Percentiles rank a stretch among this genome's conserved stretches.
Evolutionary conservation across 345 rosid species (phyloP).

Genomic region (Salix brachista): DNA sequence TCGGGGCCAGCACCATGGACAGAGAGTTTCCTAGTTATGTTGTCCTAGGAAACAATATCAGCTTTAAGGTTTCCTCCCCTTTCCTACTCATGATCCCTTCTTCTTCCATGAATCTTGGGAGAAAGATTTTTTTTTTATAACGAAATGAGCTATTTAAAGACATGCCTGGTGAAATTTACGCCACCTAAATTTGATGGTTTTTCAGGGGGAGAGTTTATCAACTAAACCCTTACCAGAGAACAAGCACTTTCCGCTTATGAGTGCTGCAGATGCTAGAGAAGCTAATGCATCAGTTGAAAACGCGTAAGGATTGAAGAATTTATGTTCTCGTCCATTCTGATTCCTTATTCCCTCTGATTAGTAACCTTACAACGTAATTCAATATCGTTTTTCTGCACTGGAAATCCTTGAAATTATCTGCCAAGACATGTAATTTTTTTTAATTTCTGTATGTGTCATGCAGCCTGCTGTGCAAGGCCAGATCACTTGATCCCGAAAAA

Average conservation of each 20-base stretch:
- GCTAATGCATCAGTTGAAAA: constrained; percentile 40
- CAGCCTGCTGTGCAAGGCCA: constrained; percentile 15
- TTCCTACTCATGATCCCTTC: too few species aligned
- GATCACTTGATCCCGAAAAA: constrained; percentile 19
- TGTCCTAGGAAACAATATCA: constrained; percentile 49
- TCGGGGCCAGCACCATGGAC: constrained; percentile 85
- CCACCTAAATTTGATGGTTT: background rate
- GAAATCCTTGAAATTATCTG: background rate
- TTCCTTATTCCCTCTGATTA: background rate
- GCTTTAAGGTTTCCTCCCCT: constrained; percentile 46
- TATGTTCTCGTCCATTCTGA: background rate
- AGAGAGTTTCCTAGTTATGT: constrained; percentile 71
- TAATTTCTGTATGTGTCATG: background rate
- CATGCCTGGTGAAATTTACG: background rate
- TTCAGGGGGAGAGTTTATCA: constrained; percentile 82
- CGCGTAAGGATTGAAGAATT: constrained; percentile 50
- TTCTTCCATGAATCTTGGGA: background rate
- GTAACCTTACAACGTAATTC: background rate
- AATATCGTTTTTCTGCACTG: background rate
- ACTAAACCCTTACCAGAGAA: constrained; percentile 32
- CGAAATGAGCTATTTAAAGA: background rate
- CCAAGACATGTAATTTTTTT: background rate
- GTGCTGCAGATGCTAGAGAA: constrained; percentile 49
- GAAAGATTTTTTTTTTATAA: too few species aligned
- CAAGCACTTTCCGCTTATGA: constrained; percentile 53